Conservation (phyloP, 2,329 filamentous ascomycete species). For the Aspergillus bombycis region DNA sequence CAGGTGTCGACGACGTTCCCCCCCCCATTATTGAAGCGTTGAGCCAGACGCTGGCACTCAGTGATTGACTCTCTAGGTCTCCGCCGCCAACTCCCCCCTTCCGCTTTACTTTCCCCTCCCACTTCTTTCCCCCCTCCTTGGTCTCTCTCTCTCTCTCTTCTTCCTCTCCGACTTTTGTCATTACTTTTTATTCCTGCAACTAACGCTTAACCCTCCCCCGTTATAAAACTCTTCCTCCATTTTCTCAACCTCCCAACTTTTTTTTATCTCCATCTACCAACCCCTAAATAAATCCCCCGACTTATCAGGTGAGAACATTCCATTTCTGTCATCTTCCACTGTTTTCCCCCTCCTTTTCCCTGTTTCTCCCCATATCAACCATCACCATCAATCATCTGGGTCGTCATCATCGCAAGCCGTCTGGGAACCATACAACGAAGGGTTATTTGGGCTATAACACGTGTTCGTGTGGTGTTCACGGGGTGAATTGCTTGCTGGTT, state of each 20-base stretch:
- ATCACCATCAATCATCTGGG: slow-evolving; percentile 6
- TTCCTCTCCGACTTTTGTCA: slow-evolving; percentile 17
- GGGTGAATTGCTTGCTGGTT: slow-evolving; percentile 16
- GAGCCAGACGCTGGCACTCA: not conserved
- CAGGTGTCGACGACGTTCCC: slow-evolving; percentile 10
- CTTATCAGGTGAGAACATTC: slow-evolving; percentile 30
- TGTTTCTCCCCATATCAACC: slow-evolving; percentile 2
- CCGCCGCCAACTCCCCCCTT: slow-evolving; percentile 2
- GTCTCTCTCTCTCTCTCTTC: slow-evolving; percentile 20
- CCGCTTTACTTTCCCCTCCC: slow-evolving; percentile 23
- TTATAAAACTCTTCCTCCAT: slow-evolving; percentile 13
- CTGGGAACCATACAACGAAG: not conserved
- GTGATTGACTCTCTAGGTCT: slow-evolving; percentile 17
- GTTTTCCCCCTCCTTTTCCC: slow-evolving; percentile 13
- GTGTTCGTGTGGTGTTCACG: not conserved
- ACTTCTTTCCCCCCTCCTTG: slow-evolving; percentile 19
- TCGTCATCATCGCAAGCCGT: slow-evolving; percentile 7
- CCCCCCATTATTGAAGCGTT: slow-evolving; percentile 12
- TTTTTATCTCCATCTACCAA: not conserved
- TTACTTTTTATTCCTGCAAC: slow-evolving; percentile 4
- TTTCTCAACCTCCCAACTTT: slow-evolving; percentile 13
- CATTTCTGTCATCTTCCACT: slow-evolving; percentile 20
- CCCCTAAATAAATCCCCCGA: slow-evolving; percentile 5
- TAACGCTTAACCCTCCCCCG: slow-evolving; percentile 1
- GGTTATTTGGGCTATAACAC: not conserved